Conservation (phyloP, 2,329 filamentous ascomycete genomes). For the Orbilia javanica region DNA sequence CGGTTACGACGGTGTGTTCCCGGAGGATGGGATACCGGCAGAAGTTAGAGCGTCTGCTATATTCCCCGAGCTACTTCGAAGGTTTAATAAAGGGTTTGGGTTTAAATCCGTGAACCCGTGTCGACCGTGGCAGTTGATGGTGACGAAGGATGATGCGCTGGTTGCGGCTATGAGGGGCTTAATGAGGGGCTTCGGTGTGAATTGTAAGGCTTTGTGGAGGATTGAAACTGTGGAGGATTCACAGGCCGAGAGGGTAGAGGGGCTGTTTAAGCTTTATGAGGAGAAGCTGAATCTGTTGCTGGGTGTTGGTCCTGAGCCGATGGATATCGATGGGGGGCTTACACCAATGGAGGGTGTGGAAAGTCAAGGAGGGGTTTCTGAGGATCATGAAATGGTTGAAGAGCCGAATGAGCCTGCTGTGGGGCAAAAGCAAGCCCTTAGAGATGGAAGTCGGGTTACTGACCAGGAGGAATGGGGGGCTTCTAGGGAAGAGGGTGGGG, state of each 20-base stretch:
- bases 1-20: not conserved
- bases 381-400: not conserved
- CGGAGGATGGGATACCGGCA: not conserved
- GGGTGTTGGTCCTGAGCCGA: not conserved
- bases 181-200: conserved; percentile 7
- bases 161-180: not conserved
- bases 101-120: not conserved
- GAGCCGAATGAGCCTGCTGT: not conserved
- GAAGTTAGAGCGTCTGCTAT: not conserved
- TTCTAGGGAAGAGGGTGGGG: not conserved
- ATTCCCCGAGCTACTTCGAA: conserved; percentile 2
- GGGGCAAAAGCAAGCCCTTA: not conserved
- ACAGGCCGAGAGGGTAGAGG: not conserved
- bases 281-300: not conserved
- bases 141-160: not conserved
- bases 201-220: not conserved
- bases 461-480: not conserved
- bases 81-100: no score
- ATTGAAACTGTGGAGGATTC: no score
- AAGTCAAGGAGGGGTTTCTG: not conserved
- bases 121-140: conserved; percentile 23
- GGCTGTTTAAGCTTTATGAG: not conserved
- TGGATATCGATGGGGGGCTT: not conserved
- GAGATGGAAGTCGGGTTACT: not conserved
- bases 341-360: not conserved